Conservation (phyloP, 768 basidiomycete species). For the Rhodotorula paludigena region DNA sequence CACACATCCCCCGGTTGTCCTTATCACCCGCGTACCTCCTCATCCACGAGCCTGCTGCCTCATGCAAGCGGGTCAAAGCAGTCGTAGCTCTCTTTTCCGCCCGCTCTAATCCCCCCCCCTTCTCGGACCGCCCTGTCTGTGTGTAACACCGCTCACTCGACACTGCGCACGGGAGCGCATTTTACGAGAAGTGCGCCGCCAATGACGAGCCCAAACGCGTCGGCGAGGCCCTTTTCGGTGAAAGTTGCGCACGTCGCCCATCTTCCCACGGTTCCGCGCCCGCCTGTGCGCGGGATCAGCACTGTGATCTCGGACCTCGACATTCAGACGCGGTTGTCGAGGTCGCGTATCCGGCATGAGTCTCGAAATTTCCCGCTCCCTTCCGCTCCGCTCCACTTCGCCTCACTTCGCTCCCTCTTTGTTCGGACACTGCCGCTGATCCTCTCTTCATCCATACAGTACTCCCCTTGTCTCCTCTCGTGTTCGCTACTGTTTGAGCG, state of each 20-base stretch:
- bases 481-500: conserved; percentile 88
- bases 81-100: neutral
- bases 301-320: conserved; percentile 48
- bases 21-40: neutral
- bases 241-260: conserved; percentile 48
- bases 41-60: too few relatives aligned
- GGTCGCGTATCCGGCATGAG: too few relatives aligned
- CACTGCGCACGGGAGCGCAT: too few relatives aligned
- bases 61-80: too few relatives aligned
- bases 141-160: neutral
- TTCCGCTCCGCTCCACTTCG: too few relatives aligned
- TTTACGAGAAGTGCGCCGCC: conserved; percentile 27
- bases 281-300: conserved; percentile 45
- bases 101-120: neutral
- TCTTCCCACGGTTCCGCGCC: conserved; percentile 48
- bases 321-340: conserved; percentile 42
- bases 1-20: neutral
- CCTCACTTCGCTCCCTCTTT: too few relatives aligned
- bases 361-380: too few relatives aligned
- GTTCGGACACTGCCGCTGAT: too few relatives aligned
- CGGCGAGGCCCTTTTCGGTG: conserved; percentile 45
- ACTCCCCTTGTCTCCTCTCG: conserved; percentile 82
- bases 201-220: conserved; percentile 46
- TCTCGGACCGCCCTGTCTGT: neutral
- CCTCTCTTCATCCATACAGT: conserved; percentile 59